Base-by-base conservation (phyloP, 1,284 basidiomycete genomes). In the Singerocomus rubriflavus region DNA sequence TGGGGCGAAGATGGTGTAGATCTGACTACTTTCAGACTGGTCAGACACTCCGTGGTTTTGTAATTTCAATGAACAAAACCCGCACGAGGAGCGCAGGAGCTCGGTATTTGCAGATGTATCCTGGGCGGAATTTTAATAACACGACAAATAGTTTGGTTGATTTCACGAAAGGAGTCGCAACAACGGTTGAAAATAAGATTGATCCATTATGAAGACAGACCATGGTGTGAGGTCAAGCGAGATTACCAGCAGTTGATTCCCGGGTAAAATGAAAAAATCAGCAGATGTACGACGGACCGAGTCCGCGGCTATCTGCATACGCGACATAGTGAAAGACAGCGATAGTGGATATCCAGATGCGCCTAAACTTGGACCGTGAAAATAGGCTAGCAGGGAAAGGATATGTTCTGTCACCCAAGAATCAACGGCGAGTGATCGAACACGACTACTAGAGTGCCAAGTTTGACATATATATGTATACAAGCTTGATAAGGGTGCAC, bases 51-150 rank as follows among this genome's bases (percentile, higher is more conserved):
- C 16, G 57, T 58, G 39, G 60, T 58, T 29, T 51, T 58, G 46
- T 58, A 58, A 21, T 55, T 44, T 4, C 48, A 41, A 2, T 27
- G 60, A 34, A 57, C 51, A 47, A 60, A 52, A 36, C 39, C 51
- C 56, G 52, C 58, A 30, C 3, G 16, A n/a, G 21, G 16, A 35
- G 31, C 6, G 30, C 5, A 35, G n/a, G 36, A 26, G 8, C 1
- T 6, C 25, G 32, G 27, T 27, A 14, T 25, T 30, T 25, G 44
- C 5, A 16, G 29, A 29, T 2, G 12, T 51, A 37, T 42, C 38
- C 16, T 36, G 29, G 12, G 21, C 35, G 11, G 17, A 21, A 5
- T 21, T 51, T 44, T 14, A 54, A 49, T 21, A 21, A 21, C 17
- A 29, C 11, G 16, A 13, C 2, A 31, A 17, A 35, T 36, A 33